Conservation (phyloP, 2,329 filamentous ascomycete species). For the Aspergillus intermedius region DNA sequence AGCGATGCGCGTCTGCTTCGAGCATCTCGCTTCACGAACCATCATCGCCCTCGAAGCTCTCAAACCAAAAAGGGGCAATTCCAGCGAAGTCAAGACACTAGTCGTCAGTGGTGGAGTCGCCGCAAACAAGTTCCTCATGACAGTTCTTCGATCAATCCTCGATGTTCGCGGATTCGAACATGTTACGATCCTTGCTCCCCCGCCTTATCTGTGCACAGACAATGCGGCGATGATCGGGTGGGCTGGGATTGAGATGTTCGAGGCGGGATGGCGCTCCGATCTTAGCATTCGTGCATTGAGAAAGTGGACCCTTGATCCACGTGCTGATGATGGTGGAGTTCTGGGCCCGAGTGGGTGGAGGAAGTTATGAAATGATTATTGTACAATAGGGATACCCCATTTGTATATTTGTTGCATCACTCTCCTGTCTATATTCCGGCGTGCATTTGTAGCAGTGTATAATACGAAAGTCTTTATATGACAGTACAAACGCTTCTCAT, state of each 20-base stretch:
- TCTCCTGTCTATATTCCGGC: constrained; percentile 1
- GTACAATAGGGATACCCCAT: constrained; percentile 18
- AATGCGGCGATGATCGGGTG: constrained; percentile 98
- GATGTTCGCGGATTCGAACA: constrained; percentile 59
- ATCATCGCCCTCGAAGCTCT: constrained; percentile 57
- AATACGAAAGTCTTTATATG: neutral
- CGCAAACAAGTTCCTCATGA: constrained; percentile 70
- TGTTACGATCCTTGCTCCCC: constrained; percentile 66
- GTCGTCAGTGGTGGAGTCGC: constrained; percentile 90
- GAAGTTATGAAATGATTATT: constrained; percentile 22
- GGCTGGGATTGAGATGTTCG: constrained; percentile 87
- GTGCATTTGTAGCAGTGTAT: neutral
- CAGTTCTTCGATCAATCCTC: constrained; percentile 57
- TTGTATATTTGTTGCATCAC: constrained; percentile 1
- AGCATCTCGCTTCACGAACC: constrained; percentile 73
- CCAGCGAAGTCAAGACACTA: constrained; percentile 49
- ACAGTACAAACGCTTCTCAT: neutral
- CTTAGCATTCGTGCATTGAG: constrained; percentile 54
- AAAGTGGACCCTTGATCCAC: constrained; percentile 68
- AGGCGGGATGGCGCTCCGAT: constrained; percentile 63
- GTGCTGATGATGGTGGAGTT: constrained; percentile 58
- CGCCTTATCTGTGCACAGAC: constrained; percentile 73
- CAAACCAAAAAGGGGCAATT: constrained; percentile 8
- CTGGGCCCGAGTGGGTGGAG: constrained; percentile 54
- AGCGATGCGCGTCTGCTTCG: constrained; percentile 74